Conservation (phyloP, 1,284 basidiomycete species). For the Flammula alnicola region DNA sequence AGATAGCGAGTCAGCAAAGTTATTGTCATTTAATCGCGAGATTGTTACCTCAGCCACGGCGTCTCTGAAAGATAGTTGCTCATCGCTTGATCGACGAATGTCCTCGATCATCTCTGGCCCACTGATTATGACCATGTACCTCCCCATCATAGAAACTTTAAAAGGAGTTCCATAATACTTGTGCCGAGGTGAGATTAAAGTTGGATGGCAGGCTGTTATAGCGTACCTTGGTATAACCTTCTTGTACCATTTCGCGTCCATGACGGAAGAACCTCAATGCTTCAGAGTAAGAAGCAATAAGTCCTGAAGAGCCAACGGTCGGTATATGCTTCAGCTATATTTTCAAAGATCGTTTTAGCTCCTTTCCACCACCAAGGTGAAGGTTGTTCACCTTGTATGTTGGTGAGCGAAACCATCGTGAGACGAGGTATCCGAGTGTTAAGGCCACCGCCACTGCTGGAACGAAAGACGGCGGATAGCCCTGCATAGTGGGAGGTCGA, state of each 20-base stretch:
- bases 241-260: constrained; percentile 20
- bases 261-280: constrained; percentile 14
- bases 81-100: constrained; percentile 20
- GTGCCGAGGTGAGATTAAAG: no score
- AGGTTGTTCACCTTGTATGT: no score
- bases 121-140: constrained; percentile 21
- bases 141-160: constrained; percentile 19
- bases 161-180: constrained; percentile 21
- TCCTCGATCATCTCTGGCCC: constrained; percentile 22
- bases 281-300: constrained; percentile 18
- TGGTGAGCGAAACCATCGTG: no score
- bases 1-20: not conserved
- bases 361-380: no score
- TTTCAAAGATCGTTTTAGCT: no score
- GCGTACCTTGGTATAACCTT: constrained; percentile 22
- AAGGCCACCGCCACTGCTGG: no score
- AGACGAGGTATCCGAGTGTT: no score
- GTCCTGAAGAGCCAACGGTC: constrained; percentile 19
- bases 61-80: constrained; percentile 21
- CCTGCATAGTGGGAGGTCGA: no score
- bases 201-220: not conserved
- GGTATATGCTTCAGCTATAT: constrained; percentile 22
- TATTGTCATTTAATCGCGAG: not conserved
- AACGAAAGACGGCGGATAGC: no score
- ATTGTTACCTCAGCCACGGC: constrained; percentile 17